These are phyloP conservation scores for Arabidopsis lyrata DNA, from an alignment of 441 rosid species.

Conservation along the genomic window DNA sequence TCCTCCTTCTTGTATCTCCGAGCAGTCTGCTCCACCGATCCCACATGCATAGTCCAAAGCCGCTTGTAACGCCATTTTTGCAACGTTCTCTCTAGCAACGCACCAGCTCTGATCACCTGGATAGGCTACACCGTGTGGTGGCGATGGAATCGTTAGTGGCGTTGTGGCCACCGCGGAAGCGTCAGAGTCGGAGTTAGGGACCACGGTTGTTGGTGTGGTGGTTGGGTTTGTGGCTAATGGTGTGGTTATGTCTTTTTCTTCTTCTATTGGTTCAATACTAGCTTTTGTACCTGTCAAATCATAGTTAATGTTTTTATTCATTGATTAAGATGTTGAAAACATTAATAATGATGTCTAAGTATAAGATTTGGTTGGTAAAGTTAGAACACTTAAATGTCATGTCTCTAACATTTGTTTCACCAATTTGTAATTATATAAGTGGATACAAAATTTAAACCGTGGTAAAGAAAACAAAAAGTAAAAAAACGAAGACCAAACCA, in stretches of 20 bases:
- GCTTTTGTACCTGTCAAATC: slow-evolving; percentile 47
- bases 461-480: not conserved
- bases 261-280: slow-evolving; percentile 36
- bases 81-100: slow-evolving; percentile 62
- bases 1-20: slow-evolving; percentile 60
- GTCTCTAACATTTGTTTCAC: slow-evolving; percentile 3
- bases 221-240: slow-evolving; percentile 88
- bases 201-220: slow-evolving; percentile 51
- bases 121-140: slow-evolving; percentile 42
- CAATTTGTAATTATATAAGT: slow-evolving; percentile 8
- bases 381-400: slow-evolving; percentile 26
- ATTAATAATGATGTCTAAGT: slow-evolving; percentile 15
- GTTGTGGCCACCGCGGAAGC: slow-evolving; percentile 59
- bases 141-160: slow-evolving; percentile 48
- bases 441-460: not conserved
- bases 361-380: slow-evolving; percentile 29
- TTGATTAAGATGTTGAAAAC: slow-evolving; percentile 23
- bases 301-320: slow-evolving; percentile 1
- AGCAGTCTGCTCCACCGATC: slow-evolving; percentile 62
- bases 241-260: slow-evolving; percentile 73
- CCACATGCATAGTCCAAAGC: slow-evolving; percentile 78
- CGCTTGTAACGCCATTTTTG: slow-evolving; percentile 57
- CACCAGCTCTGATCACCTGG: slow-evolving; percentile 70
- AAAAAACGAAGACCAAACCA: slow-evolving; percentile 17
- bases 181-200: slow-evolving; percentile 91